Conservation (phyloP, 805 yeast species). For the Saccharomycopsis schoenii region DNA sequence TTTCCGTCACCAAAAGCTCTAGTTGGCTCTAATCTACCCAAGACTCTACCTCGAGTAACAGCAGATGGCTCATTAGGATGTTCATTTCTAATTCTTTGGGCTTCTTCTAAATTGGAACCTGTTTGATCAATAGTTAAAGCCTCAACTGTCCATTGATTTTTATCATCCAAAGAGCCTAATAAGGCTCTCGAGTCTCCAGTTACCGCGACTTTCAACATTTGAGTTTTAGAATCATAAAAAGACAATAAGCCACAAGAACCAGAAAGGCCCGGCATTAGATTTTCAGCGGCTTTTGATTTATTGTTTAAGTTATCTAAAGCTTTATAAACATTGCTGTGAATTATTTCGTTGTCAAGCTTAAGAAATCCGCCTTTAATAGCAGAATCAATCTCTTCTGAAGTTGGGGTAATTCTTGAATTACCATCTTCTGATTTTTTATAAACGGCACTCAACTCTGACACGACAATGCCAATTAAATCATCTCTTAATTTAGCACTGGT, state of each 20-base stretch:
- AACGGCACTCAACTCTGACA: slow-evolving; percentile 60
- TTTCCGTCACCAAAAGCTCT: slow-evolving; percentile 97
- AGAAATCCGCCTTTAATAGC: slow-evolving; percentile 77
- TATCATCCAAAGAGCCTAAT: slow-evolving; percentile 56
- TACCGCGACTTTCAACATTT: slow-evolving; percentile 76
- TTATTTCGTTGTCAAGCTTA: slow-evolving; percentile 79
- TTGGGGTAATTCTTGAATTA: slow-evolving; percentile 41
- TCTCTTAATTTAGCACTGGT: slow-evolving; percentile 82
- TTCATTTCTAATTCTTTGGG: slow-evolving; percentile 67
- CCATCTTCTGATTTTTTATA: slow-evolving; percentile 25
- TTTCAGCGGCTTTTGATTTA: slow-evolving; percentile 57
- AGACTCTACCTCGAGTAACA: slow-evolving; percentile 75
- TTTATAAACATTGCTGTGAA: slow-evolving; percentile 59
- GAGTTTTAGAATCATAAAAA: slow-evolving; percentile 70
- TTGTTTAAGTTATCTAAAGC: slow-evolving; percentile 57
- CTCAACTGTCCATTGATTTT: slow-evolving; percentile 76
- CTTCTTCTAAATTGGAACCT: slow-evolving; percentile 84
- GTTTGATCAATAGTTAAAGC: slow-evolving; percentile 89
- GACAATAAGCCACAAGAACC: slow-evolving; percentile 91
- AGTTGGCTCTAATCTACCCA: slow-evolving; percentile 91
- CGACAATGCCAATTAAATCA: slow-evolving; percentile 65
- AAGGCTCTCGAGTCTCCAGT: slow-evolving; percentile 95
- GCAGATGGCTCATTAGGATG: slow-evolving; percentile 89
- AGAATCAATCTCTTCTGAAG: slow-evolving; percentile 59
- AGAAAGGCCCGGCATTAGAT: slow-evolving; percentile 84